phyloP scores from a whole-genome alignment of 2,329 filamentous ascomycete species.

The Penicillium brevicompactum region DNA sequence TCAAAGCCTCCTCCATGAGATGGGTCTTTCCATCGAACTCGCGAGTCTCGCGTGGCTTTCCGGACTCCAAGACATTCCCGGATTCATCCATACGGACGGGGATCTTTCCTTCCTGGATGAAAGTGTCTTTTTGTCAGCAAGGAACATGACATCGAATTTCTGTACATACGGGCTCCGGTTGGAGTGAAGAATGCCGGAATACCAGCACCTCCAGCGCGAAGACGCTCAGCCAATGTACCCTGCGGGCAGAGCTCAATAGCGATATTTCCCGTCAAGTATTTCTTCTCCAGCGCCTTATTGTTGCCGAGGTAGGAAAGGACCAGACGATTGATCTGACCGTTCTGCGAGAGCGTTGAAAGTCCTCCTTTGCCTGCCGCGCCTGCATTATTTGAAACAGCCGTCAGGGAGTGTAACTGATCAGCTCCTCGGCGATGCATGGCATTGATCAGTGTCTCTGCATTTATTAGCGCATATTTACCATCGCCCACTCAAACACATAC shows the following conservation, averaged over 20 bases:
- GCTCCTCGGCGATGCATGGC: slow-evolving; percentile 64
- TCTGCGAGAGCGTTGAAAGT: slow-evolving; percentile 67
- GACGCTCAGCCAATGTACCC: slow-evolving; percentile 54
- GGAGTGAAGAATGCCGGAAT: slow-evolving; percentile 82
- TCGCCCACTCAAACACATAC: slow-evolving; percentile 43
- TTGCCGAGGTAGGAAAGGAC: slow-evolving; percentile 75
- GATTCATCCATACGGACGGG: slow-evolving; percentile 81
- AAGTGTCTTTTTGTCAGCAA: slow-evolving; percentile 31
- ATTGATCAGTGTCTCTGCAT: slow-evolving; percentile 69
- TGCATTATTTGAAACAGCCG: slow-evolving; percentile 80
- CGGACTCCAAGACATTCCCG: slow-evolving; percentile 73
- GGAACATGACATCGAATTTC: no score
- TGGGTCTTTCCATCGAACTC: slow-evolving; percentile 73
- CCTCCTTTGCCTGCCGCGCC: slow-evolving; percentile 70
- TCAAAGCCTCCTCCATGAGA: slow-evolving; percentile 75
- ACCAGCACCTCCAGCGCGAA: slow-evolving; percentile 72
- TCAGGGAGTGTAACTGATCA: slow-evolving; percentile 61
- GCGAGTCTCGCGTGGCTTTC: slow-evolving; percentile 68
- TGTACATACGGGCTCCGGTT: slow-evolving; percentile 64
- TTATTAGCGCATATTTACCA: not conserved
- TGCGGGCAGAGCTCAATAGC: slow-evolving; percentile 77
- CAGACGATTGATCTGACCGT: slow-evolving; percentile 71
- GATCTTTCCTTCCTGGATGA: slow-evolving; percentile 43
- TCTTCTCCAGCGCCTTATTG: slow-evolving; percentile 74
- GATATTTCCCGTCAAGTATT: slow-evolving; percentile 73